Base-by-base conservation (phyloP, 1,139 yeast genomes). In the Scheffersomyces parashehatae region DNA sequence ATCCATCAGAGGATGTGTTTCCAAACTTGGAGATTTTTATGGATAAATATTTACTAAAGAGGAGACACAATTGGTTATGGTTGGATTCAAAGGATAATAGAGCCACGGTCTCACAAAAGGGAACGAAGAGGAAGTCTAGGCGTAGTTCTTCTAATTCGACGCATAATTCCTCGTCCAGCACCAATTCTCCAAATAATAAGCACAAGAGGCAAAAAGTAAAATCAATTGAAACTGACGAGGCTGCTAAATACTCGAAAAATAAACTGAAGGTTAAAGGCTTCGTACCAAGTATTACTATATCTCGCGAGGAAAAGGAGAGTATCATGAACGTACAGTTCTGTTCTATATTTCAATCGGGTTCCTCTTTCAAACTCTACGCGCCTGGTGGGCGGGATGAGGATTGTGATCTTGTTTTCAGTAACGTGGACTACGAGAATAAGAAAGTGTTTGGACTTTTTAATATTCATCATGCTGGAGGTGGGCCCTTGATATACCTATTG, bases 291-390 rank as follows among this genome's bases (percentile, higher is more conserved):
- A 30, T 13, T 16, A 36, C 32, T 29, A 51, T 43, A 31, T 40
- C 53, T 3, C 32, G 41, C 5, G 41, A 40, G 5, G 59, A 58
- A 39, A 61, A 55, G 38, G 56, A 58, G 24, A 45, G 44, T 3
- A 58, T 66, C 5, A 48, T 64, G 43, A 53, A 56, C 42, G 56
- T 60, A 12, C 58, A 52, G 31, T 50, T 43, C 34, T 49, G 53
- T 26, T 53, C 59, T 10, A 46, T 40, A 29, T 50, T 62, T 34
- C 53, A 49, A 29, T 44, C 58, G 0, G 67, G 67, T 0, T 50
- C 64, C 5, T 41, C 55, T 28, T 62, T 58, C 41, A 40, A 39
- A 11, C 40, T 47, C 9, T 15, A 34, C 29, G 39, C 39, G 30
- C 9, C 36, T 28, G 26, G 26, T 5, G 26, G 26, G 26, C 26